Conservation (phyloP, 1,284 basidiomycete genomes). For the Heterobasidion parviporum region DNA sequence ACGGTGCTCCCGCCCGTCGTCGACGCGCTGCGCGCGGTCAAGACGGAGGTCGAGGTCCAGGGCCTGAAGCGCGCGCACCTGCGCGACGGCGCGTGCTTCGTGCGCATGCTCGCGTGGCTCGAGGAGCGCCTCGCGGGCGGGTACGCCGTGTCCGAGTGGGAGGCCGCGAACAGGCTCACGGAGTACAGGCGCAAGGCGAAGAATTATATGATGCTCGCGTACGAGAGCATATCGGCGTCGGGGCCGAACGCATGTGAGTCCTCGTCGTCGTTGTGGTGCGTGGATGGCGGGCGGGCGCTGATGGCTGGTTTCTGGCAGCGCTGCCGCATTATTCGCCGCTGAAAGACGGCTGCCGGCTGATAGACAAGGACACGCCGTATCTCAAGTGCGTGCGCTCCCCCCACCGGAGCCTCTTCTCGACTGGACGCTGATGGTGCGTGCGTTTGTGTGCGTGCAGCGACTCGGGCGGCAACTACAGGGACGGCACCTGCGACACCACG, state of each 20-base stretch:
- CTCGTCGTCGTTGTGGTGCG: neutral
- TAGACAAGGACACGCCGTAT: slow-evolving; percentile 78
- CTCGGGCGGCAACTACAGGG: slow-evolving; percentile 84
- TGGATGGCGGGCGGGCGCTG: neutral
- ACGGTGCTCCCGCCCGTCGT: slow-evolving; percentile 59
- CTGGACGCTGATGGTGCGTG: neutral
- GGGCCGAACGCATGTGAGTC: slow-evolving; percentile 74
- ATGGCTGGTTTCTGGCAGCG: slow-evolving; percentile 34
- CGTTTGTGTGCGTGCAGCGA: slow-evolving; percentile 29
- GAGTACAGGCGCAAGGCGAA: slow-evolving; percentile 71
- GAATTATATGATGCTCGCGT: slow-evolving; percentile 84
- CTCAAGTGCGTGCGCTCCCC: slow-evolving; percentile 41
- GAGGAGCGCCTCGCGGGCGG: slow-evolving; percentile 73
- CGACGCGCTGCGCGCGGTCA: slow-evolving; percentile 80
- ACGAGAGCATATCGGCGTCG: slow-evolving; percentile 88
- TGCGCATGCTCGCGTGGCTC: slow-evolving; percentile 74
- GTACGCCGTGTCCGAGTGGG: slow-evolving; percentile 85
- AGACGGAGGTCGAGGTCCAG: slow-evolving; percentile 55
- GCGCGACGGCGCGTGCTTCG: slow-evolving; percentile 89
- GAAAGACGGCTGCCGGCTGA: slow-evolving; percentile 58
- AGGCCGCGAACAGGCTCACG: slow-evolving; percentile 80
- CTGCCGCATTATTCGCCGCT: slow-evolving; percentile 89
- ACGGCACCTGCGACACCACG: slow-evolving; percentile 92
- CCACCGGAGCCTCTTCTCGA: neutral
- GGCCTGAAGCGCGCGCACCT: slow-evolving; percentile 72